Evolutionary conservation across 1,284 basidiomycete genomes (phyloP).

Genomic region (Trametes versicolor): DNA sequence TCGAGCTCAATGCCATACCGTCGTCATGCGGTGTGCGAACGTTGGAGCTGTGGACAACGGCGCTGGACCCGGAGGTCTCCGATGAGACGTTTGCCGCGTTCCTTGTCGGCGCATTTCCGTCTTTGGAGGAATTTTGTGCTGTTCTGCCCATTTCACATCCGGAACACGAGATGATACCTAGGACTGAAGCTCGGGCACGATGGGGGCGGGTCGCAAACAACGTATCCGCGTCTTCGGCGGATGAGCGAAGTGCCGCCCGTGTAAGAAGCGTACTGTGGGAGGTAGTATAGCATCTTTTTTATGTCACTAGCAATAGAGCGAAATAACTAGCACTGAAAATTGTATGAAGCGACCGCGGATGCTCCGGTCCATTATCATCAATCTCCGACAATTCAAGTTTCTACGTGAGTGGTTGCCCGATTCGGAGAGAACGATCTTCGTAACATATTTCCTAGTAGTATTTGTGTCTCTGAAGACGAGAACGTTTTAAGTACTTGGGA

Average conservation of each 20-base stretch:
- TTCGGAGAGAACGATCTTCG: too few species aligned
- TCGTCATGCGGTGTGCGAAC: not conserved
- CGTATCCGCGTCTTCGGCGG: not conserved
- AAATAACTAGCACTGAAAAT: too few species aligned
- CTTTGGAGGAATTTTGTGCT: not conserved
- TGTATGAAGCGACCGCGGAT: too few species aligned
- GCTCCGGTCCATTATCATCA: not conserved
- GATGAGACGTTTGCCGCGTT: not conserved
- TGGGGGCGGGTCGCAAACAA: not conserved
- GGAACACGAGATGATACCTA: not conserved
- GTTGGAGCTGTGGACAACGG: slow-evolving; percentile 6
- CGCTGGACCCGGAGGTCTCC: not conserved
- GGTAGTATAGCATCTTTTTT: not conserved
- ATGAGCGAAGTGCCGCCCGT: not conserved
- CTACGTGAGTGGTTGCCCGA: too few species aligned
- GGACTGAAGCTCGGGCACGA: not conserved
- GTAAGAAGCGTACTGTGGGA: not conserved
- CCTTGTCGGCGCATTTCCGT: not conserved
- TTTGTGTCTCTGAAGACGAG: too few species aligned
- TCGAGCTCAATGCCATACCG: not conserved
- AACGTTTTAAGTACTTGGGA: too few species aligned
- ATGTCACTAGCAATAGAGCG: too few species aligned
- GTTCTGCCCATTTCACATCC: not conserved
- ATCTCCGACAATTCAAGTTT: too few species aligned
- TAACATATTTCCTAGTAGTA: not conserved